These are phyloP conservation scores for Cytidiella melzeri DNA, from an alignment of 768 basidiomycete genomes.

Conservation along the genomic window DNA sequence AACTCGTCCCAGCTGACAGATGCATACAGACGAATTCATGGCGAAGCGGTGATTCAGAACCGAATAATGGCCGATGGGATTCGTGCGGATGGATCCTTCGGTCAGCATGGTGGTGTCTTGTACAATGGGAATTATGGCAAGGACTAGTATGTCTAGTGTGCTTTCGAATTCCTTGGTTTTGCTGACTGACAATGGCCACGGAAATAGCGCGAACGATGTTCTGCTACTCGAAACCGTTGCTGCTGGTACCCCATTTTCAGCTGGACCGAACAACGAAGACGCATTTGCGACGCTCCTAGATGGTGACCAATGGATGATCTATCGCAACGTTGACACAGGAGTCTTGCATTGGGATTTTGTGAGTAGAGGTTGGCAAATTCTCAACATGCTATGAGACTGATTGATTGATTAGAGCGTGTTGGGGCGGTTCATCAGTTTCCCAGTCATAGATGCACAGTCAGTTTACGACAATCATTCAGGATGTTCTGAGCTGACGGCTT, in stretches of 20 bases:
- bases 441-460: conserved; percentile 42
- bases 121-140: conserved; percentile 62
- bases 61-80: conserved; percentile 55
- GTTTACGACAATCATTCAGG: no score
- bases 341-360: conserved; percentile 72
- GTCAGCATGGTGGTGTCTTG: conserved; percentile 46
- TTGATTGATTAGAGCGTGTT: conserved; percentile 43
- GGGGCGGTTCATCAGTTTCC: conserved; percentile 63
- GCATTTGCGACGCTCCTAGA: conserved; percentile 54
- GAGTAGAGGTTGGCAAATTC: conserved; percentile 24
- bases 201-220: conserved; percentile 52
- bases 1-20: conserved; percentile 21
- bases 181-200: background rate
- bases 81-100: conserved; percentile 35
- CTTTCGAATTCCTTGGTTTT: background rate
- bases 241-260: conserved; percentile 52
- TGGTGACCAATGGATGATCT: conserved; percentile 68
- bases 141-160: conserved; percentile 30
- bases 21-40: conserved; percentile 37
- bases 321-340: conserved; percentile 46
- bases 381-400: conserved; percentile 4
- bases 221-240: conserved; percentile 56
- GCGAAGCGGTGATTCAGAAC: conserved; percentile 45
- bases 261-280: conserved; percentile 30
- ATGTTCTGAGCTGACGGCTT: background rate